Percentiles rank a stretch among this genome's conserved stretches.
Conservation (phyloP, 345 rosid species). For the Citrus trifoliata region DNA sequence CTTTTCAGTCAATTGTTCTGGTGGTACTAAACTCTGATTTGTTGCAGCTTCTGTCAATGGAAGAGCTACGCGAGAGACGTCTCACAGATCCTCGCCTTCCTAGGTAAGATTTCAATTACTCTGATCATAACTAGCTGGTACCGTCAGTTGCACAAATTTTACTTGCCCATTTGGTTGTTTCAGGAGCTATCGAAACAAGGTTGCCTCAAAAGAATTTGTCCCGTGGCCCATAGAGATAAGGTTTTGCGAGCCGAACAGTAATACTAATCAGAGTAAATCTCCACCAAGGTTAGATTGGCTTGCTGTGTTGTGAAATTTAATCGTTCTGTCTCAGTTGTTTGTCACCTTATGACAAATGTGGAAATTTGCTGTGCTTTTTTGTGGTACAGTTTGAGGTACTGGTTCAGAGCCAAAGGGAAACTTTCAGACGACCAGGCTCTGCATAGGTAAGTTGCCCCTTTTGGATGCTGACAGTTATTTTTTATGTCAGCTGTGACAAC, state of each 20-base stretch:
- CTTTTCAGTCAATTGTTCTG: constrained; percentile 16
- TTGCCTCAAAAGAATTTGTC: constrained; percentile 53
- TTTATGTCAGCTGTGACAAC: neutral
- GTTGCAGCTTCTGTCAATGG: constrained; percentile 82
- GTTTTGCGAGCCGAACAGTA: constrained; percentile 74
- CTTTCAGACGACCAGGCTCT: constrained; percentile 95
- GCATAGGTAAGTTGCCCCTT: constrained; percentile 60
- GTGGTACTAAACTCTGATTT: constrained; percentile 17
- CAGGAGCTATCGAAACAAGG: constrained; percentile 92
- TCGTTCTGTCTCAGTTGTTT: neutral
- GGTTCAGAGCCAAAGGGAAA: constrained; percentile 95
- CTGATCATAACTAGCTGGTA: neutral
- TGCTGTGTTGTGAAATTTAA: constrained; percentile 8
- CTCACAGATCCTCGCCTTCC: constrained; percentile 86
- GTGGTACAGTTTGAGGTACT: constrained; percentile 66
- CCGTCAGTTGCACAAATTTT: neutral
- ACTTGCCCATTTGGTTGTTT: constrained; percentile 23
- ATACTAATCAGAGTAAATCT: constrained; percentile 74
- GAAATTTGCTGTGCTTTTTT: neutral
- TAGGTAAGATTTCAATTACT: constrained; percentile 41
- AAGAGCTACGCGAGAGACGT: constrained; percentile 77
- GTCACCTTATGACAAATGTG: neutral
- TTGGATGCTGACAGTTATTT: constrained; percentile 5
- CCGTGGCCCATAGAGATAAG: constrained; percentile 98
- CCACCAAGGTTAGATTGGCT: constrained; percentile 64